A percentile compares a stretch with the other conserved stretches of the same genome.
These are phyloP conservation scores for Blastobotrys muscicola DNA, from an alignment of 805 yeast species.

Conservation along the genomic window DNA sequence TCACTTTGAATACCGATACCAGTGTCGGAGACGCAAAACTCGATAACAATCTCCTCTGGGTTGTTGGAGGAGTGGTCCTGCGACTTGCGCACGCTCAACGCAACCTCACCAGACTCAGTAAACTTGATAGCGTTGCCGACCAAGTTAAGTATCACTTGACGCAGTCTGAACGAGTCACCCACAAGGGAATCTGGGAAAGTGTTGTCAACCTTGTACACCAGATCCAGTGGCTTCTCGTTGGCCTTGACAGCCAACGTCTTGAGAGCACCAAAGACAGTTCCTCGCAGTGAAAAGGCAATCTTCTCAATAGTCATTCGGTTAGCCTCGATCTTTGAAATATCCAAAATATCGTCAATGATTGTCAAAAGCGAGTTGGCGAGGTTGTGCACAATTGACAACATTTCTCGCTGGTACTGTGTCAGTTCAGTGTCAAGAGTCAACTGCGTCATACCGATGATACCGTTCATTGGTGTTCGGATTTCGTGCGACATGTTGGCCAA, in stretches of 20 bases:
- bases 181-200: slow-evolving; percentile 80
- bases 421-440: slow-evolving; percentile 78
- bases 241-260: slow-evolving; percentile 86
- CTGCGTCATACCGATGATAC: slow-evolving; percentile 90
- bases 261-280: slow-evolving; percentile 83
- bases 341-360: slow-evolving; percentile 81
- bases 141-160: slow-evolving; percentile 78
- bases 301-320: slow-evolving; percentile 89
- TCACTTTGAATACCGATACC: slow-evolving; percentile 87
- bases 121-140: slow-evolving; percentile 89
- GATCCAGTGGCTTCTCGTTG: slow-evolving; percentile 72
- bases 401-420: slow-evolving; percentile 85
- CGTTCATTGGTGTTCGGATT: slow-evolving; percentile 86
- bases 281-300: slow-evolving; percentile 76
- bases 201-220: slow-evolving; percentile 73
- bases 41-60: slow-evolving; percentile 47
- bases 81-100: slow-evolving; percentile 61
- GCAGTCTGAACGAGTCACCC: slow-evolving; percentile 81
- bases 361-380: slow-evolving; percentile 78
- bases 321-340: slow-evolving; percentile 89
- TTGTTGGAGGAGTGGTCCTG: slow-evolving; percentile 26
- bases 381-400: slow-evolving; percentile 83
- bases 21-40: slow-evolving; percentile 82
- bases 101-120: slow-evolving; percentile 74
- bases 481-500: slow-evolving; percentile 85